Evolutionary conservation across 2,329 filamentous ascomycete genomes (phyloP).

Genomic region (Septoria linicola): DNA sequence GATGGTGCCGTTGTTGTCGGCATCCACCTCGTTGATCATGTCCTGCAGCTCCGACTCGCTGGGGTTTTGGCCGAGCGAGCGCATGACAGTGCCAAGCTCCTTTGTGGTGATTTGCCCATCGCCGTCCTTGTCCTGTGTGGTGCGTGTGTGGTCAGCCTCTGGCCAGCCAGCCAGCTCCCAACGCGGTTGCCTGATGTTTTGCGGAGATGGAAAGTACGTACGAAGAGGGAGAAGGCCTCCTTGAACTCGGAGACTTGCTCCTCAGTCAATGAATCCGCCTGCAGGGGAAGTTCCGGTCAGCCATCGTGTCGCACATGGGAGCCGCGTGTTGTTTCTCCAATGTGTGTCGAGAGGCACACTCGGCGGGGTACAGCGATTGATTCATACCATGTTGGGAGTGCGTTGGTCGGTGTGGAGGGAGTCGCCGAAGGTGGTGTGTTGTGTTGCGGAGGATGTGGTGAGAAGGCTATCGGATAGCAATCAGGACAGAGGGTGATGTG

Average conservation of each 20-base stretch:
- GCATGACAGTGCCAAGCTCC: constrained; percentile 64
- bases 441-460: background rate
- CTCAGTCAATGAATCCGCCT: constrained; percentile 98
- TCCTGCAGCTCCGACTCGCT: constrained; percentile 63
- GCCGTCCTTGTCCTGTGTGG: constrained; percentile 56
- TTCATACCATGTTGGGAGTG: constrained; percentile 31
- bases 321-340: too few species aligned
- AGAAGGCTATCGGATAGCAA: too few species aligned
- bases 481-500: too few species aligned
- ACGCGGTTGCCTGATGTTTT: too few species aligned
- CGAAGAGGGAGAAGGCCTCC: constrained; percentile 99
- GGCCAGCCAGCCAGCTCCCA: too few species aligned
- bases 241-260: constrained; percentile 99
- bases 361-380: too few species aligned
- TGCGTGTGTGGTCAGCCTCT: too few species aligned
- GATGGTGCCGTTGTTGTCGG: constrained; percentile 64
- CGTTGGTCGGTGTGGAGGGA: constrained; percentile 6
- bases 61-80: constrained; percentile 62
- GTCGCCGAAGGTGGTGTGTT: background rate
- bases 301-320: background rate
- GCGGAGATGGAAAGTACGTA: constrained; percentile 59
- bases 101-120: constrained; percentile 64
- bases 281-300: constrained; percentile 27
- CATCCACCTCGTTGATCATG: constrained; percentile 66
- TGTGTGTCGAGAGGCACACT: too few species aligned